Conservation (phyloP, 202 grass and related monocot genomes). For the Setaria italica region DNA sequence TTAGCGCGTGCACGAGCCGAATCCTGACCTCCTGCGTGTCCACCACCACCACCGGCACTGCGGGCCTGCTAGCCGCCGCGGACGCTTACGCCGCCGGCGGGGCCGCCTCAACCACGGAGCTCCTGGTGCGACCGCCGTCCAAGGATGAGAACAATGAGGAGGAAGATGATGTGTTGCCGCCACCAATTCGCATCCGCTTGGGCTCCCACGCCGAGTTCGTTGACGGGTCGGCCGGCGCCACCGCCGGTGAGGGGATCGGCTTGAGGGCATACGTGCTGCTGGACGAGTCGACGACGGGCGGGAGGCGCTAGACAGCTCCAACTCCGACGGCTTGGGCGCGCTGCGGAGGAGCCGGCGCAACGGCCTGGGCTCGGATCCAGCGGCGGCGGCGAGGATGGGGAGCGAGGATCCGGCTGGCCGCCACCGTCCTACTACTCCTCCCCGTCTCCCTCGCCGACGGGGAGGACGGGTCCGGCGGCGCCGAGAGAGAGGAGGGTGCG, state of each 20-base stretch:
- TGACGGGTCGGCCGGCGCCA: conserved; percentile 44
- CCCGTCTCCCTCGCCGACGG: too few relatives aligned
- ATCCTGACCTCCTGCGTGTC: conserved; percentile 89
- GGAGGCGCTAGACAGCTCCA: not conserved
- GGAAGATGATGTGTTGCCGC: conserved; percentile 69
- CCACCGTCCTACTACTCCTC: too few relatives aligned
- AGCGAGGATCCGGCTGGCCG: too few relatives aligned
- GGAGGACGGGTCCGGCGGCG: too few relatives aligned
- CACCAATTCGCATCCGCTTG: conserved; percentile 82
- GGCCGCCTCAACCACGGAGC: conserved; percentile 49
- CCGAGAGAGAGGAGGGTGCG: too few relatives aligned
- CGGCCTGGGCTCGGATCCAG: too few relatives aligned
- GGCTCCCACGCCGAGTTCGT: conserved; percentile 53
- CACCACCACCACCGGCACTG: conserved; percentile 69
- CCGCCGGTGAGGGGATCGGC: conserved; percentile 49
- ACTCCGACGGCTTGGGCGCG: too few relatives aligned
- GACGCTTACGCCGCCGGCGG: conserved; percentile 40
- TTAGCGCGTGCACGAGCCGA: conserved; percentile 83
- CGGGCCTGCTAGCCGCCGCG: conserved; percentile 24
- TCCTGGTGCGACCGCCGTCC: conserved; percentile 35
- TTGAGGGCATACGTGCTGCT: conserved; percentile 61
- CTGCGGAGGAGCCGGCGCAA: too few relatives aligned
- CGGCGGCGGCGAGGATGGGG: too few relatives aligned
- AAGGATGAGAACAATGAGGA: conserved; percentile 71
- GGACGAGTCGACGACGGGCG: conserved; percentile 55